These are phyloP conservation scores for Brettanomyces naardenensis DNA, from an alignment of 805 yeast genomes.

Conservation along the genomic window DNA sequence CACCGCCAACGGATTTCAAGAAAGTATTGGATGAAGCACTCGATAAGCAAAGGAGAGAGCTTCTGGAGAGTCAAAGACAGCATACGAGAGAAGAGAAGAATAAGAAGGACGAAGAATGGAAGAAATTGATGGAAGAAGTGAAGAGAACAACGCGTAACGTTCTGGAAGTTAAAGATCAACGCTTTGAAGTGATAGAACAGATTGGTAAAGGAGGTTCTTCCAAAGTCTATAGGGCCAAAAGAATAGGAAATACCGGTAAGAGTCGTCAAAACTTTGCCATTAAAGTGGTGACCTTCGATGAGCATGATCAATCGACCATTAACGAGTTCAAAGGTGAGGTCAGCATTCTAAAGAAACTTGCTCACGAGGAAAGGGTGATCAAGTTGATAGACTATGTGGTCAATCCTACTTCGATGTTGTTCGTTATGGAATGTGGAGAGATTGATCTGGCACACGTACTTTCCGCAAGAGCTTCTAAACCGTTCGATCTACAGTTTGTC, in stretches of 20 bases:
- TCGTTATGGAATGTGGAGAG: constrained; percentile 95
- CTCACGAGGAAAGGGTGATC: constrained; percentile 65
- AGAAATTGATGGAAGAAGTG: neutral
- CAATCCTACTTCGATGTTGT: constrained; percentile 49
- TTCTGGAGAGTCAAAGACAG: neutral
- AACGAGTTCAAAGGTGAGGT: constrained; percentile 87
- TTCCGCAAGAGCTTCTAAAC: constrained; percentile 39
- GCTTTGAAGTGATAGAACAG: constrained; percentile 68
- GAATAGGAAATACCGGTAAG: constrained; percentile 34
- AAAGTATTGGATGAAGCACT: neutral
- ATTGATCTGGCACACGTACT: constrained; percentile 80
- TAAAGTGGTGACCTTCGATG: constrained; percentile 74
- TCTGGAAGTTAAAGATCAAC: constrained; percentile 43
- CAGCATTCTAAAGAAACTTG: constrained; percentile 55
- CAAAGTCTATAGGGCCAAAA: constrained; percentile 59
- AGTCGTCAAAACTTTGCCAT: constrained; percentile 46
- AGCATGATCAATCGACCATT: constrained; percentile 67
- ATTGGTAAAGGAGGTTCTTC: constrained; percentile 92
- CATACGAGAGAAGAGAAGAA: neutral
- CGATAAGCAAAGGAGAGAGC: neutral
- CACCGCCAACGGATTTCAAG: neutral
- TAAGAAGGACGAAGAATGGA: neutral
- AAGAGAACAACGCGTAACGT: constrained; percentile 9
- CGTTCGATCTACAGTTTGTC: constrained; percentile 70
- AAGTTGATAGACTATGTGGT: constrained; percentile 68